phyloP scores from a whole-genome alignment of 192 early-diverging fungal genomes.

The Entomortierella lignicola region DNA sequence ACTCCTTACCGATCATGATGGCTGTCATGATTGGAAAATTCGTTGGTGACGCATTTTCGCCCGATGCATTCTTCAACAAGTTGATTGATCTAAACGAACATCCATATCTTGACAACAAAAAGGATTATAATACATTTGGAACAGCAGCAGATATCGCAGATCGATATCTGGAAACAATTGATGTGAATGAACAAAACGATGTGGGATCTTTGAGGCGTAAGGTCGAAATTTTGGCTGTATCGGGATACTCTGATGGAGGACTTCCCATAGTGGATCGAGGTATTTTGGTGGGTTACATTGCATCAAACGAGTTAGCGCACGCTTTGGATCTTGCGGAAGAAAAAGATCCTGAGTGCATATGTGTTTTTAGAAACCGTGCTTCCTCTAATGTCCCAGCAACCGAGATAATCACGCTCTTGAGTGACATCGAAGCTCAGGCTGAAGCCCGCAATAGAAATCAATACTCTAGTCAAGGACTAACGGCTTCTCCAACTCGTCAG shows the following conservation, averaged over 20 bases:
- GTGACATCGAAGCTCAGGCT: conserved; percentile 6
- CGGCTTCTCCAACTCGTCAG: background rate
- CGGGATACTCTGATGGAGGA: conserved; percentile 78
- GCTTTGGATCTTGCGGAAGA: conserved; percentile 64
- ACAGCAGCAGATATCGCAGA: conserved; percentile 75
- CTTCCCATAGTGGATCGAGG: conserved; percentile 73
- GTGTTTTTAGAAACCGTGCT: conserved; percentile 64
- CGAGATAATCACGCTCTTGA: conserved; percentile 54
- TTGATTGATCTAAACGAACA: conserved; percentile 76
- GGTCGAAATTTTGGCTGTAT: conserved; percentile 62
- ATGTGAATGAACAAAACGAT: conserved; percentile 70
- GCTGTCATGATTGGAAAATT: conserved; percentile 66
- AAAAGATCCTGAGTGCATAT: conserved; percentile 57
- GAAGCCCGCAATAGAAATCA: background rate
- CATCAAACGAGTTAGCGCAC: conserved; percentile 82
- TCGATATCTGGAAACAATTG: conserved; percentile 71
- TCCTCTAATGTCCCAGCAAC: conserved; percentile 54
- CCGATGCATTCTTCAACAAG: conserved; percentile 53
- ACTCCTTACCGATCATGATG: conserved; percentile 95
- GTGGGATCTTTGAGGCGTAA: conserved; percentile 67
- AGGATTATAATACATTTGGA: conserved; percentile 73
- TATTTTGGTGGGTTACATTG: conserved; percentile 83
- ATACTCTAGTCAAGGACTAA: background rate
- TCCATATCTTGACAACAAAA: conserved; percentile 82
- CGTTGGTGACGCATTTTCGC: conserved; percentile 53